Percentiles rank a stretch among this genome's conserved stretches.
Conservation (phyloP, 768 basidiomycete genomes). For the Leccinum fibrillosum region DNA sequence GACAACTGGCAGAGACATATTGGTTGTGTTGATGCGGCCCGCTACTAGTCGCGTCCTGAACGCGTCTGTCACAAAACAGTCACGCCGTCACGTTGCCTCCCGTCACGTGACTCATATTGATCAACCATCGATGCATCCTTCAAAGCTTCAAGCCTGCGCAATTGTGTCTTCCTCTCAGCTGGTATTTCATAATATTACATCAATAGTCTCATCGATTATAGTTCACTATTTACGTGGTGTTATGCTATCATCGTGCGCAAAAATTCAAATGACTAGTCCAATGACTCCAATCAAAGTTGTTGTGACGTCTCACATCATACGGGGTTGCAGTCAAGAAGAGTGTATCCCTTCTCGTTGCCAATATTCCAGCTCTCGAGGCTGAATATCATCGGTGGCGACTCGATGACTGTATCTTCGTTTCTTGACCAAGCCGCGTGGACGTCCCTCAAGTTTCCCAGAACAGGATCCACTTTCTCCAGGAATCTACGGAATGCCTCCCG, state of each 20-base stretch:
- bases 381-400: constrained; percentile 27
- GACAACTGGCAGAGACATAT: constrained; percentile 63
- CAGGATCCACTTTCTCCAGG: constrained; percentile 37
- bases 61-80: constrained; percentile 29
- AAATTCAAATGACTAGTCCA: background rate
- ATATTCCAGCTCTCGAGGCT: constrained; percentile 30
- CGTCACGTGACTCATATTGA: constrained; percentile 11
- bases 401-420: constrained; percentile 17
- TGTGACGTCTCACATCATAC: background rate
- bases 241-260: background rate
- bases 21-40: constrained; percentile 7
- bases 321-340: constrained; percentile 20
- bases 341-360: constrained; percentile 17
- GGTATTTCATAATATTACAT: background rate
- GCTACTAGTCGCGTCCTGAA: constrained; percentile 15
- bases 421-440: constrained; percentile 34
- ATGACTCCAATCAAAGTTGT: background rate
- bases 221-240: background rate
- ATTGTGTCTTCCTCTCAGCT: background rate
- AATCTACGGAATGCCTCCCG: constrained; percentile 35
- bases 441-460: constrained; percentile 47
- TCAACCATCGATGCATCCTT: no score
- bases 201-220: background rate
- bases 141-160: no score
- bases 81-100: constrained; percentile 12